Evolutionary conservation across 2,329 filamentous ascomycete genomes (phyloP), one percentile per base, ranked within the genome.

Genomic region (Xylaria hypoxylon): DNA sequence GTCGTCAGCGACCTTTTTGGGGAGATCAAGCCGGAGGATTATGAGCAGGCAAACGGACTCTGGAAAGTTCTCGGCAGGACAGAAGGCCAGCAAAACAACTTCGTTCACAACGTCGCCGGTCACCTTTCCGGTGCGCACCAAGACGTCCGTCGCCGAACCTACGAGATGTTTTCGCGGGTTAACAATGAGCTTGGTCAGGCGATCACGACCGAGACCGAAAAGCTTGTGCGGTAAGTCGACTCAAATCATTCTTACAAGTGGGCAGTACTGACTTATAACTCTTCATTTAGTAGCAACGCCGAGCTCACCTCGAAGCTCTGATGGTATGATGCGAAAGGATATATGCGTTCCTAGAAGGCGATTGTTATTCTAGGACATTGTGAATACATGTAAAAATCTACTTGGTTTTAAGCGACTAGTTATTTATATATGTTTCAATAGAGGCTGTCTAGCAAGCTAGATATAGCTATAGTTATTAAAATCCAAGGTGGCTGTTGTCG

Each of bases 121-220:
- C 87, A 90, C 71, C 77, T 91, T 68, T 79, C 78, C 50, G 83
- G 78, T 57, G 87, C 87, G 2, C 80, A 84, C 70, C 79, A 81
- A 65, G 84, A 84, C 69, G 86, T 88, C 42, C 82, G 88, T 42
- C 80, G 84, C 71, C 81, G 84, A 47, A 88, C 87, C 17, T 90
- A 89, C 72, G 85, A 80, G 58, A 89, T 89, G 86, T 90, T 89
- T 76, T 74, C 76, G 45, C 82, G 80, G 50, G 86, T 90, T n/a
- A 83, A 88, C 70, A 68, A 77, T 10, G 81, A 82, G 17, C 81
- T 90, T 2, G 87, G 87, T 28, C 76, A 75, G 40, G 80, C 83
- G 13, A 85, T 90, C 72, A 79, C 82, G 74, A 79, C 81, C 68
- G 81, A 81, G 59, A 88, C 87, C 0, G 87, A 89, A 77, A 79